Conservation (phyloP, 208 protist genomes). For the Wallacemonas sp. region DNA sequence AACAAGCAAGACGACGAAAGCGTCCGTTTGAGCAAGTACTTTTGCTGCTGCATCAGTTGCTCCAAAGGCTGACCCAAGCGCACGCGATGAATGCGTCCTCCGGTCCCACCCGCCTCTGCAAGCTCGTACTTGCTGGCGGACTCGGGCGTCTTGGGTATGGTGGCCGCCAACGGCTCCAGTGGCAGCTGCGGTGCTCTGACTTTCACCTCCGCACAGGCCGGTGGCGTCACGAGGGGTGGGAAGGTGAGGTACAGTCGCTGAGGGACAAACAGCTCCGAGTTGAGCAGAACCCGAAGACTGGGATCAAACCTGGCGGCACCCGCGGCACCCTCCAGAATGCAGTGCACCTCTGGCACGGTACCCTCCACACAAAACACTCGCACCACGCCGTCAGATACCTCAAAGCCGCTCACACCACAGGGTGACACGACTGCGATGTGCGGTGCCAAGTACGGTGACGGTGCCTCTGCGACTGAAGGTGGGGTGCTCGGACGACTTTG, state of each 20-base stretch:
- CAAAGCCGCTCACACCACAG: constrained; percentile 81
- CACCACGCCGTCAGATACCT: constrained; percentile 75
- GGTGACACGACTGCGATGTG: constrained; percentile 70
- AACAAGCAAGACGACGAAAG: constrained; percentile 72
- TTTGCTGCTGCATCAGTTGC: constrained; percentile 46
- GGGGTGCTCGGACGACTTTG: constrained; percentile 13
- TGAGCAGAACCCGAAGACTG: constrained; percentile 60
- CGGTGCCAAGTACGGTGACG: constrained; percentile 41
- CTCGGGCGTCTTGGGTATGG: background rate
- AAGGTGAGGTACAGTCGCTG: constrained; percentile 62
- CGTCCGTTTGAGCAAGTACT: constrained; percentile 61
- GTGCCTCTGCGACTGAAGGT: background rate
- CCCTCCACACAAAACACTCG: constrained; percentile 82
- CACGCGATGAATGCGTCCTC: constrained; percentile 86
- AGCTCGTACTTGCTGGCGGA: constrained; percentile 14
- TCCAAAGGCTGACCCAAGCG: constrained; percentile 57
- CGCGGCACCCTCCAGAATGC: constrained; percentile 33
- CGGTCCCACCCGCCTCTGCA: constrained; percentile 73
- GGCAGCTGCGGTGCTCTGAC: background rate
- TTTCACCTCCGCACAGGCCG: constrained; percentile 12
- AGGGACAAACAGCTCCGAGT: constrained; percentile 79
- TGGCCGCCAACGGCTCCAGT: background rate
- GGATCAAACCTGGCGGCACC: constrained; percentile 19
- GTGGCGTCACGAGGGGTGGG: constrained; percentile 78
- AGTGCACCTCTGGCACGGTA: constrained; percentile 68